Percentiles rank a stretch among this genome's conserved stretches.
Conservation (phyloP, 305 asterid genomes). For the Caryopteris hybrid region DNA sequence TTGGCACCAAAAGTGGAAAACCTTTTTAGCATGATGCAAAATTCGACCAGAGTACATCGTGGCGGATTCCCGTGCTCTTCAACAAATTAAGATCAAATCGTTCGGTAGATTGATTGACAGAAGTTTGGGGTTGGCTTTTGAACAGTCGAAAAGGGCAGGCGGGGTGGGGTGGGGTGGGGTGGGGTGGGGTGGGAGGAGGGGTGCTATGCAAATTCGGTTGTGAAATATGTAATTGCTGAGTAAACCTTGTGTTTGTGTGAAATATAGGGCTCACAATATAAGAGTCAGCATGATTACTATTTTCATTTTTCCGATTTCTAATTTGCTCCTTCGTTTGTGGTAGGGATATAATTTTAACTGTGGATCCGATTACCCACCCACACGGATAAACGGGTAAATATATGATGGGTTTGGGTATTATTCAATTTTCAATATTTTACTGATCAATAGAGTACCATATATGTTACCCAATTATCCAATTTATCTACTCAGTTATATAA, state of each 20-base stretch:
- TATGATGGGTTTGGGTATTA: too few relatives aligned
- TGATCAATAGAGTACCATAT: too few relatives aligned
- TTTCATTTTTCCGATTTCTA: too few relatives aligned
- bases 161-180: background rate
- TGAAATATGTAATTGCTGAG: background rate
- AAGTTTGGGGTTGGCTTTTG: constrained; percentile 19
- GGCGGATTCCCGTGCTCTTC: constrained; percentile 17
- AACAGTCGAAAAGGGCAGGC: constrained; percentile 19
- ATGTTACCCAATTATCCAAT: too few relatives aligned
- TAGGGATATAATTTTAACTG: too few relatives aligned
- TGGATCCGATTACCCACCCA: too few relatives aligned
- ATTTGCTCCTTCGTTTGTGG: too few relatives aligned
- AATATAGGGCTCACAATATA: constrained; percentile 1
- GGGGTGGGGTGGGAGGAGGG: background rate
- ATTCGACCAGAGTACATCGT: constrained; percentile 61
- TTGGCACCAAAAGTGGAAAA: constrained; percentile 9
- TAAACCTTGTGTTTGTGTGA: background rate
- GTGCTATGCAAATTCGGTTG: constrained; percentile 14
- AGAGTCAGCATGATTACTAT: background rate
- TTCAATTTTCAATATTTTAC: too few relatives aligned
- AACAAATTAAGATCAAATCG: constrained; percentile 16
- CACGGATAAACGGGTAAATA: too few relatives aligned
- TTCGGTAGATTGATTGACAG: background rate
- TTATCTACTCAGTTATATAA: too few relatives aligned
- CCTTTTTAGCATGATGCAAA: constrained; percentile 70